Conservation (phyloP, 192 early-diverging fungal genomes). For the Coemansia sp. region DNA sequence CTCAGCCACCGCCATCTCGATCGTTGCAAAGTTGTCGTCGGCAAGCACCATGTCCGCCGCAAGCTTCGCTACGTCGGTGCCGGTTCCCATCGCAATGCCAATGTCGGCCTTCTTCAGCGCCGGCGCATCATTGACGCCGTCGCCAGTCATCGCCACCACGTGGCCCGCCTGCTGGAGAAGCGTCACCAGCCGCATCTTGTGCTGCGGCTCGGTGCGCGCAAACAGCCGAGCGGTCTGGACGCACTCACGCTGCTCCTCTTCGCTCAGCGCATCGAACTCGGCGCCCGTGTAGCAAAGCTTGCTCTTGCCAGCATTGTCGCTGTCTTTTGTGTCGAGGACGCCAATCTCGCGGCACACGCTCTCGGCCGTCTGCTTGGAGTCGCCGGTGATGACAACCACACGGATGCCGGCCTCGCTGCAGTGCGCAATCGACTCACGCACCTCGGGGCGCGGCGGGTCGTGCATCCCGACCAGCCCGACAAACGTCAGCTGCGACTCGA, state of each 20-base stretch:
- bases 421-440: constrained; percentile 74
- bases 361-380: constrained; percentile 97
- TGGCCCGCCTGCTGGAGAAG: constrained; percentile 75
- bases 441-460: constrained; percentile 96
- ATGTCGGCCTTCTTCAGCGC: constrained; percentile 98
- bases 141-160: constrained; percentile 77
- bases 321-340: constrained; percentile 61
- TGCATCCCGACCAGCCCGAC: constrained; percentile 95
- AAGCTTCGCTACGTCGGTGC: constrained; percentile 98
- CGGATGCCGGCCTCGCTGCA: constrained; percentile 95
- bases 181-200: constrained; percentile 94
- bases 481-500: constrained; percentile 89
- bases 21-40: constrained; percentile 99
- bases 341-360: constrained; percentile 95
- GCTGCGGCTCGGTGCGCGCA: constrained; percentile 92
- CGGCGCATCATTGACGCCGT: constrained; percentile 99
- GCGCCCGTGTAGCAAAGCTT: constrained; percentile 80
- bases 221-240: constrained; percentile 81
- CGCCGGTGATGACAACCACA: constrained; percentile 98
- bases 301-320: constrained; percentile 59
- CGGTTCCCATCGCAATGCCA: constrained; percentile 98
- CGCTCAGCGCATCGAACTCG: constrained; percentile 87
- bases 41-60: constrained; percentile 98
- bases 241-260: constrained; percentile 68
- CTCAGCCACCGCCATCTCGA: constrained; percentile 96